These are phyloP conservation scores for Pilasporangium apinafurcum DNA, from an alignment of 352 stramenopile species.

Conservation along the genomic window DNA sequence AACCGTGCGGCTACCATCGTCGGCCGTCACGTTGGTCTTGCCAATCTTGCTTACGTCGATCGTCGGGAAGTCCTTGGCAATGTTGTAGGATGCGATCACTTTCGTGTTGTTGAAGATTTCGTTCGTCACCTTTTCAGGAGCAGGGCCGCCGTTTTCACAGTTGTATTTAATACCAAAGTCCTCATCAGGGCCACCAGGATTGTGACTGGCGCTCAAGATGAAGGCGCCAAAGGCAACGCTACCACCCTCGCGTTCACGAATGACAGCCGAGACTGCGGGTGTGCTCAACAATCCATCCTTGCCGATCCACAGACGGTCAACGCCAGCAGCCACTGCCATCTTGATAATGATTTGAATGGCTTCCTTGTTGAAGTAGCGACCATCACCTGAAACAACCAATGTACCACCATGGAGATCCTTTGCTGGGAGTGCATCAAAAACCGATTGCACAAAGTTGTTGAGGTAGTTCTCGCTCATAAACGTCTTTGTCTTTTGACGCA, in stretches of 20 bases:
- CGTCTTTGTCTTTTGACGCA: slow-evolving; percentile 98
- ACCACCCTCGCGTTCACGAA: slow-evolving; percentile 92
- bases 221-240: slow-evolving; percentile 93
- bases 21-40: slow-evolving; percentile 62
- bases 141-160: slow-evolving; percentile 95
- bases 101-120: slow-evolving; percentile 95
- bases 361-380: slow-evolving; percentile 88
- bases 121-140: slow-evolving; percentile 96
- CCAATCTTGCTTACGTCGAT: slow-evolving; percentile 69
- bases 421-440: slow-evolving; percentile 94
- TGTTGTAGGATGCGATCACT: slow-evolving; percentile 94
- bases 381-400: slow-evolving; percentile 96
- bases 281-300: slow-evolving; percentile 96
- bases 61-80: slow-evolving; percentile 74
- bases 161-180: slow-evolving; percentile 99
- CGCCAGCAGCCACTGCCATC: slow-evolving; percentile 95
- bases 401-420: slow-evolving; percentile 93
- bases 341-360: slow-evolving; percentile 97
- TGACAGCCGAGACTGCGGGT: slow-evolving; percentile 95
- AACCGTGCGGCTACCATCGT: slow-evolving; percentile 89
- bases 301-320: slow-evolving; percentile 94
- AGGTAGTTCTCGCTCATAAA: slow-evolving; percentile 99
- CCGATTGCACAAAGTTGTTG: slow-evolving; percentile 97
- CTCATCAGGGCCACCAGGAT: slow-evolving; percentile 96
- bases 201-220: slow-evolving; percentile 98